phyloP scores from a whole-genome alignment of 495 filamentous ascomycete species.

The Xylaria grammica region DNA sequence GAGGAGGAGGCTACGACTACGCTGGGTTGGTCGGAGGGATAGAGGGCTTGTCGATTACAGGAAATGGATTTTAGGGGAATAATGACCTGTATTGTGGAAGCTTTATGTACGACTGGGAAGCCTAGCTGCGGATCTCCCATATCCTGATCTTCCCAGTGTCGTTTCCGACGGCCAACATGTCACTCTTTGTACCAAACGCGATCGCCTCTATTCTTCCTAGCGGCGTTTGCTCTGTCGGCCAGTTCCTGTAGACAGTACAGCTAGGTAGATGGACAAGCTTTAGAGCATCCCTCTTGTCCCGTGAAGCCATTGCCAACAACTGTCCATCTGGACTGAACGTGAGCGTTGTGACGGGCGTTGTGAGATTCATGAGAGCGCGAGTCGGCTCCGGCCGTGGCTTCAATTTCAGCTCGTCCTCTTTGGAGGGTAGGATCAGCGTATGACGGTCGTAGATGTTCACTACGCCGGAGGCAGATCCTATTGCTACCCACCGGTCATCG shows the following conservation, averaged over 20 bases:
- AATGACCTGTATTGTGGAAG: slow-evolving; percentile 15
- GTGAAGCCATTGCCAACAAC: slow-evolving; percentile 80
- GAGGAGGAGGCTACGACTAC: not conserved
- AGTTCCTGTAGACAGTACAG: slow-evolving; percentile 94
- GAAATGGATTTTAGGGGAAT: not conserved
- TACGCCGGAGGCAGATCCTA: slow-evolving; percentile 83
- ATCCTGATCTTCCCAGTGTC: slow-evolving; percentile 83
- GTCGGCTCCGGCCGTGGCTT: slow-evolving; percentile 71
- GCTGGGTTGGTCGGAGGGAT: not conserved
- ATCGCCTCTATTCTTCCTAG: slow-evolving; percentile 83
- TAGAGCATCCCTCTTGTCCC: slow-evolving; percentile 85
- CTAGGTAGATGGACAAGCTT: slow-evolving; percentile 87
- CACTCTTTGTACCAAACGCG: slow-evolving; percentile 71
- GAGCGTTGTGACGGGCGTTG: slow-evolving; percentile 77
- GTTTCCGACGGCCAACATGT: slow-evolving; percentile 82
- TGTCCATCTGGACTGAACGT: slow-evolving; percentile 88
- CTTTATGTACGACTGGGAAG: slow-evolving; percentile 11
- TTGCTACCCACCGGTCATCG: slow-evolving; percentile 84
- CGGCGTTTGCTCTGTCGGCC: slow-evolving; percentile 90
- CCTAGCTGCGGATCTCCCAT: slow-evolving; percentile 74
- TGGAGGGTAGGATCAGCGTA: slow-evolving; percentile 55
- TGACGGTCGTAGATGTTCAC: slow-evolving; percentile 92
- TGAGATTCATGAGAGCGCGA: slow-evolving; percentile 79
- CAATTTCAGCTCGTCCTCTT: slow-evolving; percentile 54
- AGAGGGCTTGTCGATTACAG: slow-evolving; percentile 4